Conservation (phyloP, 225 moss, liverwort and hornwort species). For the Asterella californica region DNA sequence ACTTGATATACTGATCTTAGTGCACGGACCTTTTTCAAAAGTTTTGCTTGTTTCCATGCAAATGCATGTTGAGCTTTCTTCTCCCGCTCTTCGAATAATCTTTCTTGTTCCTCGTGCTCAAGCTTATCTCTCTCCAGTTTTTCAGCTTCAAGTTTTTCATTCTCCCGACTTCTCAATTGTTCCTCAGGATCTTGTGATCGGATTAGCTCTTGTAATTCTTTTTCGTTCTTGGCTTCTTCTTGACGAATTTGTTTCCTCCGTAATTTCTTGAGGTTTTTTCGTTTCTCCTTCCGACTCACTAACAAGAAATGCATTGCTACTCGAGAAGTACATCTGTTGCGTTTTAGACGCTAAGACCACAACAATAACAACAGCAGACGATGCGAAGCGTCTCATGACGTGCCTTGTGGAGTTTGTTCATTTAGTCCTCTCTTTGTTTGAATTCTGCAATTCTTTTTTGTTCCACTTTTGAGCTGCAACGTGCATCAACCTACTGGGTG, state of each 20-base stretch:
- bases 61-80: constrained; percentile 57
- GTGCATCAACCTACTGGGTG: too few species aligned
- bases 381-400: too few species aligned
- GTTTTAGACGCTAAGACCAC: too few species aligned
- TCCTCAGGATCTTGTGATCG: constrained; percentile 32
- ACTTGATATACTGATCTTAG: background rate
- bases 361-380: too few species aligned
- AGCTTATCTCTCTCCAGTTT: constrained; percentile 44
- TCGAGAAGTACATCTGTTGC: too few species aligned
- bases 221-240: constrained; percentile 52
- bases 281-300: constrained; percentile 69
- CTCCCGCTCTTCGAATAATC: constrained; percentile 72
- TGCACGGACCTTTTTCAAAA: constrained; percentile 26
- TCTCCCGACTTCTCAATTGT: constrained; percentile 34
- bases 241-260: constrained; percentile 62
- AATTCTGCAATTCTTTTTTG: too few species aligned
- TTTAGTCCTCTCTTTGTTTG: too few species aligned
- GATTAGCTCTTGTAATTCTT: constrained; percentile 24
- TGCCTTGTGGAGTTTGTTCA: too few species aligned
- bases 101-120: constrained; percentile 74
- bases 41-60: constrained; percentile 44
- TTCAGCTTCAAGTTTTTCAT: constrained; percentile 50
- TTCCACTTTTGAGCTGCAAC: too few species aligned
- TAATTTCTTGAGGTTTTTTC: constrained; percentile 67
- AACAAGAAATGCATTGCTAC: too few species aligned